Conservation (phyloP, 805 yeast genomes). For the Blastobotrys americana region DNA sequence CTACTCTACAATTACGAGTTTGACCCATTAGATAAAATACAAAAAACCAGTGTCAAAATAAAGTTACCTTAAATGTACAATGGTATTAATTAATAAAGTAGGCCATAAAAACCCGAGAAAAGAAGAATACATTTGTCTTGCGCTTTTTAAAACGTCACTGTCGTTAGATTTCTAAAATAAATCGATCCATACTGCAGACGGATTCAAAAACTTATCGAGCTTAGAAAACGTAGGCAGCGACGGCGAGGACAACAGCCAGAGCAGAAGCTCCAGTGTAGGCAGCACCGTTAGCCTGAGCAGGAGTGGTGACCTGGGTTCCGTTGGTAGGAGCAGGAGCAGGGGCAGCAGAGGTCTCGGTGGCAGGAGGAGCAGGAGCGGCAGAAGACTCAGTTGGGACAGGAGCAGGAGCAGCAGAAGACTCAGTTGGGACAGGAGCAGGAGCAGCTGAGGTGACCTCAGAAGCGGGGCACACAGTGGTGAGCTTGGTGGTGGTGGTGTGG, state of each 20-base stretch:
- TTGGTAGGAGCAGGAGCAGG: conserved; percentile 14
- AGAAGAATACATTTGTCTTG: neutral
- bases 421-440: conserved; percentile 13
- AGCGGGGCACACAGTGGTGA: conserved; percentile 27
- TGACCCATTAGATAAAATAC: neutral
- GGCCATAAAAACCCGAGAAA: neutral
- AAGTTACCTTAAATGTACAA: neutral
- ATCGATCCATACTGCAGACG: conserved; percentile 1
- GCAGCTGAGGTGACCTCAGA: conserved; percentile 14
- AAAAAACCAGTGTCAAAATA: neutral
- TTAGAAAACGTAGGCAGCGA: conserved; percentile 44
- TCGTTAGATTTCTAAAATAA: neutral
- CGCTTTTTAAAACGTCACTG: neutral
- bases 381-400: conserved; percentile 13
- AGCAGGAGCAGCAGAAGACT: conserved; percentile 13
- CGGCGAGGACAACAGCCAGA: conserved; percentile 46
- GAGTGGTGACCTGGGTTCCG: conserved; percentile 23
- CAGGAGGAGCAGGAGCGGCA: conserved; percentile 9
- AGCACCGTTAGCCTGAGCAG: conserved; percentile 38
- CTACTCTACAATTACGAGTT: neutral
- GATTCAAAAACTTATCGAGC: conserved; percentile 11
- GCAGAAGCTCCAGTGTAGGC: conserved; percentile 21
- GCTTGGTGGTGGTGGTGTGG: conserved; percentile 24
- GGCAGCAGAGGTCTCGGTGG: conserved; percentile 22
- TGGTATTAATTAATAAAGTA: neutral